Conservation (phyloP, 192 early-diverging fungal genomes). For the Podila epigama region DNA sequence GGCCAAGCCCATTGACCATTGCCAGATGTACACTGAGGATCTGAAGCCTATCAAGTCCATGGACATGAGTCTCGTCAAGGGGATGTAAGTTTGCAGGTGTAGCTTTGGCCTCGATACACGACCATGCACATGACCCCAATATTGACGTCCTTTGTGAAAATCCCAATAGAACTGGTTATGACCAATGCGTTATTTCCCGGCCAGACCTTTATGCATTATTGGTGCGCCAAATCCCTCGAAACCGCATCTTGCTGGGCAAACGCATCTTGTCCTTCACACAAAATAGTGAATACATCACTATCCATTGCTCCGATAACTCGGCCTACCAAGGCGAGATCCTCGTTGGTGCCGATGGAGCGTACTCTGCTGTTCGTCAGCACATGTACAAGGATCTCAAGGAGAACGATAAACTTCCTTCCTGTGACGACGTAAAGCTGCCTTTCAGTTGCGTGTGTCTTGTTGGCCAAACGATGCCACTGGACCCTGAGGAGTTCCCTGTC, state of each 20-base stretch:
- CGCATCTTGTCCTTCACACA: background rate
- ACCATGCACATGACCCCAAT: no score
- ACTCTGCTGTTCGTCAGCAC: slow-evolving; percentile 18
- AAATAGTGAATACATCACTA: slow-evolving; percentile 1
- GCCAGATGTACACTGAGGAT: background rate
- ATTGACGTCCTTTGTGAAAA: background rate
- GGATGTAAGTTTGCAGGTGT: slow-evolving; percentile 6
- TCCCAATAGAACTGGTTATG: slow-evolving; percentile 14
- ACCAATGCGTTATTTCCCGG: slow-evolving; percentile 1
- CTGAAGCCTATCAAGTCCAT: slow-evolving; percentile 3
- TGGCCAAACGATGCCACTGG: slow-evolving; percentile 1
- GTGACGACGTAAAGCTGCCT: background rate
- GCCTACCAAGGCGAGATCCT: slow-evolving; percentile 9
- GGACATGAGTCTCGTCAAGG: background rate
- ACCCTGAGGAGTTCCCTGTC: no score
- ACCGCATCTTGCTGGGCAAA: slow-evolving; percentile 14
- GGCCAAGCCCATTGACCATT: no score
- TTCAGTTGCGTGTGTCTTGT: slow-evolving; percentile 7
- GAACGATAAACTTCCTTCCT: background rate
- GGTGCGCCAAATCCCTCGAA: slow-evolving; percentile 2
- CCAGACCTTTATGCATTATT: slow-evolving; percentile 15
- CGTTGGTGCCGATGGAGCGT: slow-evolving; percentile 27
- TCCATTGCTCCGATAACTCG: slow-evolving; percentile 14
- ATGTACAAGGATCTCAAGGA: slow-evolving; percentile 8
- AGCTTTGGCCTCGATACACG: no score